Percentiles rank a stretch among this genome's conserved stretches.
These are phyloP conservation scores for Ogataea salicorniae DNA, from an alignment of 805 yeast species.

Conservation along the genomic window DNA sequence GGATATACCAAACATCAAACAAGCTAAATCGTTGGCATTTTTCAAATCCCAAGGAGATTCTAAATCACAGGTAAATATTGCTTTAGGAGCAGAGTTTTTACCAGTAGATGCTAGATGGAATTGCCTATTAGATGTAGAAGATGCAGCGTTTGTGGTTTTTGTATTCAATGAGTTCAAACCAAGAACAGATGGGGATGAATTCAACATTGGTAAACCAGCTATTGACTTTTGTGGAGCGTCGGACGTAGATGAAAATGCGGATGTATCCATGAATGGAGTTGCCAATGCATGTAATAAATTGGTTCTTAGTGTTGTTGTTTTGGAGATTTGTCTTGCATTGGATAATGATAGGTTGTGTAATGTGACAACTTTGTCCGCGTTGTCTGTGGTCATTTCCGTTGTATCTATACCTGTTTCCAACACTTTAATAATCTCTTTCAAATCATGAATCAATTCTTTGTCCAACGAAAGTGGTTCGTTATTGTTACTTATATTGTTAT, in stretches of 20 bases:
- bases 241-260: conserved; percentile 5
- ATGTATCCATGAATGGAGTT: conserved; percentile 53
- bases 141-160: conserved; percentile 23
- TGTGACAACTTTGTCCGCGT: conserved; percentile 39
- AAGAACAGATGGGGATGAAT: conserved; percentile 21
- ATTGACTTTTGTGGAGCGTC: conserved; percentile 7
- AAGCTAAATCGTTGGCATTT: conserved; percentile 87
- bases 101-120: conserved; percentile 65
- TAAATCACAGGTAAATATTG: conserved; percentile 74
- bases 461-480: conserved; percentile 6
- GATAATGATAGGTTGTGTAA: conserved; percentile 53
- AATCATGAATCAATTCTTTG: conserved; percentile 33
- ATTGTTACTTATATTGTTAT: neutral
- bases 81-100: conserved; percentile 69
- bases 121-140: conserved; percentile 15
- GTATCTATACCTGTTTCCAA: conserved; percentile 34
- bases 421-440: conserved; percentile 44
- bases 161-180: conserved; percentile 20
- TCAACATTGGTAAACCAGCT: conserved; percentile 24
- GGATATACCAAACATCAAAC: conserved; percentile 79
- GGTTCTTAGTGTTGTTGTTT: conserved; percentile 38
- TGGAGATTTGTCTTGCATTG: conserved; percentile 31
- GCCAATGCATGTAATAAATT: conserved; percentile 59
- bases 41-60: conserved; percentile 74
- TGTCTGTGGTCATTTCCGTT: conserved; percentile 19